phyloP scores from a whole-genome alignment of 2,329 filamentous ascomycete genomes.

The Tolypocladium guangdongense region DNA sequence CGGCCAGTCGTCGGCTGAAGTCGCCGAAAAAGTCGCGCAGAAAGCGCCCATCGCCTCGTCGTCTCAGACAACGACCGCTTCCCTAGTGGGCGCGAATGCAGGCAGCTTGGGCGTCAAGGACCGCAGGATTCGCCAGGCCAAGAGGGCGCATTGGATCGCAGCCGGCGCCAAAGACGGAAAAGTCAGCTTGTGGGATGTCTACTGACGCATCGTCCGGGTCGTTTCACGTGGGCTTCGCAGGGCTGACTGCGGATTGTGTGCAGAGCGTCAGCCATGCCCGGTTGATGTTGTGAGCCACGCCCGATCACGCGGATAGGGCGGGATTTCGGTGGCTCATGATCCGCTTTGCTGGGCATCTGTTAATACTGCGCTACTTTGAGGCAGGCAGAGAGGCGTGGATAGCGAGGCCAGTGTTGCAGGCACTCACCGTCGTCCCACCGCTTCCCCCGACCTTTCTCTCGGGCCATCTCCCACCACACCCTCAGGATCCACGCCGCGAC shows the following conservation, averaged over 20 bases:
- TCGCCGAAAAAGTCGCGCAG: neutral
- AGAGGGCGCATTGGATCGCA: slow-evolving; percentile 75
- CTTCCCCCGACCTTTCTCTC: neutral
- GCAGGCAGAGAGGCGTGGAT: neutral
- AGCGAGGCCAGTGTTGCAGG: neutral
- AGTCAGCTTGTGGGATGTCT: slow-evolving; percentile 92
- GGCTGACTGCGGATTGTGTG: neutral
- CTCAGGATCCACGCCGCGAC: slow-evolving; percentile 24
- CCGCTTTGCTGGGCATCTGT: neutral
- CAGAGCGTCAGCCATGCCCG: neutral
- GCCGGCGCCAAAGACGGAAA: slow-evolving; percentile 92
- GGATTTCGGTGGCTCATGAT: neutral
- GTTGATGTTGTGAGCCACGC: too few species aligned
- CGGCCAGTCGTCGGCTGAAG: neutral
- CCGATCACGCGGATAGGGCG: neutral
- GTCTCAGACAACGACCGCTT: neutral
- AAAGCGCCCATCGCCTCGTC: neutral
- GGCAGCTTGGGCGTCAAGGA: slow-evolving; percentile 39
- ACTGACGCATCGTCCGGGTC: slow-evolving; percentile 32
- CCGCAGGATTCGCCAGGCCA: slow-evolving; percentile 52
- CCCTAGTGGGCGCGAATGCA: neutral
- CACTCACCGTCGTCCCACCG: slow-evolving; percentile 9
- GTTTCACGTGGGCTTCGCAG: neutral
- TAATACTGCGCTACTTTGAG: neutral
- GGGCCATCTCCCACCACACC: slow-evolving; percentile 21